Base-by-base conservation (phyloP, 2,329 filamentous ascomycete species). In the Dothideomycetes sp. region DNA sequence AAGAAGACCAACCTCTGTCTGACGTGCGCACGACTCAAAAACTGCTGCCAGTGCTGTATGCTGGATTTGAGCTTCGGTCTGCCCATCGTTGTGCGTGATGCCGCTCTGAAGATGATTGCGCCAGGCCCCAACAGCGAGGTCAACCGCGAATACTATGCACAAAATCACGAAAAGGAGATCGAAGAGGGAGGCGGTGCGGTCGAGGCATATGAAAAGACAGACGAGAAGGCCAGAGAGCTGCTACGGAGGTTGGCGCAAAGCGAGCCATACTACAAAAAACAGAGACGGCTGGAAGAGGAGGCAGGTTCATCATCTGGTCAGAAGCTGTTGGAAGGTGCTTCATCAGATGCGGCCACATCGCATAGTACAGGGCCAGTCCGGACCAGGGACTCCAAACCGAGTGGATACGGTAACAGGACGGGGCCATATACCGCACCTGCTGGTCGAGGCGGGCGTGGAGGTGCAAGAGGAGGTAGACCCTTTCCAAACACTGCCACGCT, bases 21-120 rank as follows among this genome's bases (percentile, higher is more conserved):
- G 17, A 98, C 91, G 31, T 98, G 91, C 68, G 89, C 91, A 16
- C 83, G 91, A 33, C 73, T 96, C 49, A 98, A 98, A 66, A 98
- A 98, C 68, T 96, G 91, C 68, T 98, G 91, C 57, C 91, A 98
- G 68, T 89, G 82, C 65, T 98, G 91, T 69, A 96, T 96, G 86
- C 80, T 98, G 38, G 91, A 98, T 71, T 68, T 98, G 44, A 89
- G 85, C 10, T 98, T 96, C 56, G 93, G 91, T 17, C 70, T 98
- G 19, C 91, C 91, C 9, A 94, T 98, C 55, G 84, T 88, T 11
- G 84, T 98, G 43, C 79, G 91, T 56, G 91, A 98, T 68, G 91
- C 91, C 3, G 91, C 93, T 4, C 71, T 98, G 47, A 96, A 96
- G 69, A 94, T 98, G 83, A 84, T 96, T 31, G 88, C 89, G 1